These are phyloP conservation scores for Trichoderma semiorbis DNA, from an alignment of 2,329 filamentous ascomycete species.

Conservation along the genomic window DNA sequence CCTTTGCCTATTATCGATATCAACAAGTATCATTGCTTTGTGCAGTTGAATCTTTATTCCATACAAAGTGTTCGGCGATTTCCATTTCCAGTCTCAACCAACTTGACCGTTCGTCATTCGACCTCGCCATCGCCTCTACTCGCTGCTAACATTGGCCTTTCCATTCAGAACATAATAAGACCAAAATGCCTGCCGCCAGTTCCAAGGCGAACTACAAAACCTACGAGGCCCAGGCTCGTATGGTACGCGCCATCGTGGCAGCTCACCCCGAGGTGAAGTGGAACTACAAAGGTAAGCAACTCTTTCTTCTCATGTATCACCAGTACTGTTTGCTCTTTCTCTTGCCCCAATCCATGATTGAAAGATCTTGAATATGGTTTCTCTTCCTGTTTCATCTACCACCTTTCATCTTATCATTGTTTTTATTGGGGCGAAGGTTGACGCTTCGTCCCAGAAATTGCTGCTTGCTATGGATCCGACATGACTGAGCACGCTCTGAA, in stretches of 20 bases:
- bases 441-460: slow-evolving; percentile 43
- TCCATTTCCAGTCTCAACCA: not conserved
- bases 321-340: not conserved
- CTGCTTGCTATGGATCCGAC: slow-evolving; percentile 47
- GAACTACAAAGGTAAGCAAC: slow-evolving; percentile 58
- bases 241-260: slow-evolving; percentile 59
- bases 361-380: not conserved
- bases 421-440: slow-evolving; percentile 30
- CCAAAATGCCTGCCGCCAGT: slow-evolving; percentile 41
- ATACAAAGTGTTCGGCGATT: not conserved
- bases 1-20: not conserved
- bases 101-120: not conserved
- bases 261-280: slow-evolving; percentile 53
- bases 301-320: not conserved
- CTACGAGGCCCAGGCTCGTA: slow-evolving; percentile 57
- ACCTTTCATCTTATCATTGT: not conserved
- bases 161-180: not conserved
- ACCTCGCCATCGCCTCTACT: not conserved
- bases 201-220: slow-evolving; percentile 54
- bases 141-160: not conserved
- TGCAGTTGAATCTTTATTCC: not conserved
- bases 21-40: not conserved
- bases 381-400: not conserved
- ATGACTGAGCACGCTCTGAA: slow-evolving; percentile 45
- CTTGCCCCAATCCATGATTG: not conserved